Conservation (phyloP, 345 rosid genomes). For the Populus davidiana region DNA sequence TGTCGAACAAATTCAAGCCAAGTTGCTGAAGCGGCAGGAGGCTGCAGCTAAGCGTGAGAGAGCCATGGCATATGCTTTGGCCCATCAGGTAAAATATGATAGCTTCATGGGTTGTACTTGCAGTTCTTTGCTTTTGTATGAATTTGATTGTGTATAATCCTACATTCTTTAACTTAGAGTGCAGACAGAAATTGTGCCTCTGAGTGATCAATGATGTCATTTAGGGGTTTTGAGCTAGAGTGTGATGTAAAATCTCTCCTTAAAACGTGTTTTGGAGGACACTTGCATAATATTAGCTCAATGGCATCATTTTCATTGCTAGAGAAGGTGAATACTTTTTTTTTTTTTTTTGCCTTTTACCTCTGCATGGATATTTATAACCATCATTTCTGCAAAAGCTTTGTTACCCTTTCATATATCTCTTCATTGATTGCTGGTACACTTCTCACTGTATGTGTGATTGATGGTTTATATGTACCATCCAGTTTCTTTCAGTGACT, state of each 20-base stretch:
- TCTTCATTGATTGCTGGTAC: background rate
- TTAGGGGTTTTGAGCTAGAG: background rate
- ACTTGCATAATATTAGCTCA: background rate
- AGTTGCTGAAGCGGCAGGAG: constrained; percentile 87
- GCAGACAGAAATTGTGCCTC: background rate
- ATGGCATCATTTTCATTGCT: background rate
- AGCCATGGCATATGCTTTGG: constrained; percentile 97
- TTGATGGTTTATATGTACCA: background rate
- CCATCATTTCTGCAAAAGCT: background rate
- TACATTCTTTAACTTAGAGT: background rate
- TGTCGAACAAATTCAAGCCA: constrained; percentile 91
- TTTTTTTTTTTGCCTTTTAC: background rate
- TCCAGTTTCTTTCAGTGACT: constrained; percentile 3
- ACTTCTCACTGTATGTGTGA: background rate
- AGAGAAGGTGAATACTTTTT: background rate
- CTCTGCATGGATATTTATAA: background rate
- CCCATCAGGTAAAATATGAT: constrained; percentile 72
- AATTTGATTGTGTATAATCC: background rate
- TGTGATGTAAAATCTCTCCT: background rate
- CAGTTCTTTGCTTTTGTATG: background rate
- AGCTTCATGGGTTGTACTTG: background rate
- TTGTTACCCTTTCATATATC: background rate
- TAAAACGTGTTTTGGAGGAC: background rate
- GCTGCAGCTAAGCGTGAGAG: constrained; percentile 99
- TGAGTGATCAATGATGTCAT: background rate